These are phyloP conservation scores for Penicillium sp. DNA, from an alignment of 2,329 filamentous ascomycete genomes.

Conservation along the genomic window DNA sequence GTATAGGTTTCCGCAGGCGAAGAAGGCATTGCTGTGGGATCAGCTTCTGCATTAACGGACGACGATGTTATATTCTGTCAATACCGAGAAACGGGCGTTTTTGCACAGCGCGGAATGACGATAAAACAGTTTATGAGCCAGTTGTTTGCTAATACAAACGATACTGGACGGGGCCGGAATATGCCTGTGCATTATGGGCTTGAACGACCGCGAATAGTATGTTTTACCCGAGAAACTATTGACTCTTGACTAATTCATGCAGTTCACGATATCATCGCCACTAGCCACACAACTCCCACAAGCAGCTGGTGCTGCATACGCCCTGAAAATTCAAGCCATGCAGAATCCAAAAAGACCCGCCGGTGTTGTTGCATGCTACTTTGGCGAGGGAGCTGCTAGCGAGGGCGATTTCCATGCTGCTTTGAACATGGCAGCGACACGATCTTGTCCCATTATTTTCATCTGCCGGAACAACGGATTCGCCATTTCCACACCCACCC, in stretches of 20 bases:
- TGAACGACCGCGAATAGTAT: constrained; percentile 74
- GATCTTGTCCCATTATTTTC: constrained; percentile 83
- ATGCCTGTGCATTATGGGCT: constrained; percentile 98
- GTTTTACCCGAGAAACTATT: constrained; percentile 24
- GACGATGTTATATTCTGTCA: constrained; percentile 90
- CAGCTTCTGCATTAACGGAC: constrained; percentile 75
- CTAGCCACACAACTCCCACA: constrained; percentile 87
- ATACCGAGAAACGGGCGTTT: constrained; percentile 90
- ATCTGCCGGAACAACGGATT: constrained; percentile 92
- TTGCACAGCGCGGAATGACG: constrained; percentile 82
- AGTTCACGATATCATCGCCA: constrained; percentile 83
- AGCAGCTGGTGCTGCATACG: constrained; percentile 81
- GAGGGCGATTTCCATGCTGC: constrained; percentile 92
- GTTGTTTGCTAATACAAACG: constrained; percentile 80
- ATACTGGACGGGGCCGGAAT: constrained; percentile 77
- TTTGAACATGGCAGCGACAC: constrained; percentile 83
- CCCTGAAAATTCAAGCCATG: constrained; percentile 73
- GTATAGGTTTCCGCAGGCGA: constrained; percentile 71
- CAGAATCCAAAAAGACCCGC: constrained; percentile 65
- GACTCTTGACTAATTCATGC: background rate
- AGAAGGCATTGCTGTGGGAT: constrained; percentile 89
- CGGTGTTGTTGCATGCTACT: constrained; percentile 76
- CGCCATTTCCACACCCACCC: constrained; percentile 81
- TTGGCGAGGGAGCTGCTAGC: constrained; percentile 84
- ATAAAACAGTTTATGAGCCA: constrained; percentile 92